Base-by-base conservation (phyloP, 2,329 filamentous ascomycete species). In the Diaporthe humulicola region DNA sequence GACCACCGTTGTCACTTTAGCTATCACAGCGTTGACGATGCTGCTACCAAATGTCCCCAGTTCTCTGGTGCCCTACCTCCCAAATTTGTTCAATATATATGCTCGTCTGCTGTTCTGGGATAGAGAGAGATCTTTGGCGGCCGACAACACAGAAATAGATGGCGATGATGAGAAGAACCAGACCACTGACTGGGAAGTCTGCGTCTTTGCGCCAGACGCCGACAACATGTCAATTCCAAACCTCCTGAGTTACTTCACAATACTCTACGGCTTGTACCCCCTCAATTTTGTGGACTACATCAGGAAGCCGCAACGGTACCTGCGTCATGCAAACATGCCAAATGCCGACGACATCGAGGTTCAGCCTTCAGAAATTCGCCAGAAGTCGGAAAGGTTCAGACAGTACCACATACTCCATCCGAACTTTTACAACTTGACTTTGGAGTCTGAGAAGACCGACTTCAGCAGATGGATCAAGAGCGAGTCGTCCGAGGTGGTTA, bases 221-320 rank as follows among this genome's bases (percentile, higher is more conserved):
- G 90, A 93, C 71, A 90, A 91, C 56, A 87, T 88, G 8, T 85
- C 88, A 4, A 90, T 95, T 3, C 90, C 92, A 7, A 92, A 94
- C 75, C 87, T 96, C 1, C 84, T 92, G 71, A 90, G 92, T 78
- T 96, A 95, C 82, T 97, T 95, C 79, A 96, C 94, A 3, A 93
- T 95, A 36, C 87, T 97, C 0, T 97, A 97, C 78, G 95, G 94
- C 0, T 85, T 97, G 6, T 97, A 96, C 77, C 94, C 94, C 2
- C 90, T 96, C 80, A 96, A 96, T 81, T 95, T 97, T 78, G 93
- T 95, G 90, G 93, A 93, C 82, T 97, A 96, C 81, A 93, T 97
- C 76, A 90, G 94, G 73, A 96, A 96, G 80, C 94, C 94, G 4
- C 91, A 95, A 78, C 91, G 93, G 77, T 96, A 94, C 80, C 86